Conservation (phyloP, 148 eudicot species). For the Cornus kousa region DNA sequence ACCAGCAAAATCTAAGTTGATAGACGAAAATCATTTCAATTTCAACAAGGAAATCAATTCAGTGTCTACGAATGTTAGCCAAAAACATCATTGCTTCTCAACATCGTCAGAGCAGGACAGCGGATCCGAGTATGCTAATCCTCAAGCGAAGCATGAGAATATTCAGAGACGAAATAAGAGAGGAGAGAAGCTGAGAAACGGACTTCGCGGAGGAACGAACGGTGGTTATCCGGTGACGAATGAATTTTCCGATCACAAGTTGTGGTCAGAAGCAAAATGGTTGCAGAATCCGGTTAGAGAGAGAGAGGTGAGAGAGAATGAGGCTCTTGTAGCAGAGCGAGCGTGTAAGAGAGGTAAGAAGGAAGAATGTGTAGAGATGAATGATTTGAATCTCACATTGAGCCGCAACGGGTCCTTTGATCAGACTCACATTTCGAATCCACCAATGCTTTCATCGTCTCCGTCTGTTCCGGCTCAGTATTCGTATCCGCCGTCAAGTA, state of each 20-base stretch:
- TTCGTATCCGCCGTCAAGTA: conserved; percentile 8
- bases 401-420: background rate
- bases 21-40: background rate
- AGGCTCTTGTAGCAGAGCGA: background rate
- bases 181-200: conserved; percentile 38
- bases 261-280: conserved; percentile 14
- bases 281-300: conserved; percentile 15
- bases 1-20: background rate
- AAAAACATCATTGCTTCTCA: too few species aligned
- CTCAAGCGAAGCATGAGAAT: conserved; percentile 23
- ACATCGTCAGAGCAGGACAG: too few species aligned
- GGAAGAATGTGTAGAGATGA: background rate
- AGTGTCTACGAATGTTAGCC: too few species aligned
- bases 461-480: background rate
- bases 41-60: background rate
- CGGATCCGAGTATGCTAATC: background rate
- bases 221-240: background rate
- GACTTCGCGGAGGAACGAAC: background rate
- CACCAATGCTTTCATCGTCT: background rate
- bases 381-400: background rate
- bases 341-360: conserved; percentile 8
- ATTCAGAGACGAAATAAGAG: conserved; percentile 38
- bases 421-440: background rate
- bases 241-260: conserved; percentile 3
- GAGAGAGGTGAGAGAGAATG: conserved; percentile 30